Evolutionary conservation across 257 asterid species (phyloP).

Genomic region (Cruciata laevipes): DNA sequence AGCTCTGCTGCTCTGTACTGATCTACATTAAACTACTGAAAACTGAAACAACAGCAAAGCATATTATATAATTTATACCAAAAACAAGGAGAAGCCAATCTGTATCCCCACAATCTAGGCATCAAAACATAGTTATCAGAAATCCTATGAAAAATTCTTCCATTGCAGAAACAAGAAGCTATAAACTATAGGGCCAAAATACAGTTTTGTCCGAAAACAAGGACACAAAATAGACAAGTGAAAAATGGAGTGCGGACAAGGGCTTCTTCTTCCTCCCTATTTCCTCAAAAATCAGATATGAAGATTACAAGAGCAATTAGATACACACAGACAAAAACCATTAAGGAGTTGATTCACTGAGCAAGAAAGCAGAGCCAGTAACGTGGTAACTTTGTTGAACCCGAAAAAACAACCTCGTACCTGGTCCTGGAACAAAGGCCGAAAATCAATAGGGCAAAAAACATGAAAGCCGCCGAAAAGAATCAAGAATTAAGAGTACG

Average conservation of each 20-base stretch:
- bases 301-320: background rate
- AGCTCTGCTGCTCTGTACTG: background rate
- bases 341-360: background rate
- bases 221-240: background rate
- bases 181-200: background rate
- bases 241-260: slow-evolving; percentile 1
- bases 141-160: background rate
- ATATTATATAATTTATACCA: background rate
- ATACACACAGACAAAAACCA: background rate
- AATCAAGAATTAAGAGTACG: background rate
- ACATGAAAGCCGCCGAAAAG: background rate
- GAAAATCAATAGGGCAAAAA: background rate
- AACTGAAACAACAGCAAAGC: background rate
- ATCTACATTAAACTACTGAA: background rate
- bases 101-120: background rate
- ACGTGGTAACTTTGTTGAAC: background rate
- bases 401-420: background rate
- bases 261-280: background rate
- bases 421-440: background rate
- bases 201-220: background rate
- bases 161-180: background rate
- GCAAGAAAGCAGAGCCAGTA: background rate
- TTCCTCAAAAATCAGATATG: slow-evolving; percentile 1
- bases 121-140: background rate
- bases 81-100: background rate